phyloP scores from a whole-genome alignment of 2,329 filamentous ascomycete genomes.

The Colletotrichum phormii region DNA sequence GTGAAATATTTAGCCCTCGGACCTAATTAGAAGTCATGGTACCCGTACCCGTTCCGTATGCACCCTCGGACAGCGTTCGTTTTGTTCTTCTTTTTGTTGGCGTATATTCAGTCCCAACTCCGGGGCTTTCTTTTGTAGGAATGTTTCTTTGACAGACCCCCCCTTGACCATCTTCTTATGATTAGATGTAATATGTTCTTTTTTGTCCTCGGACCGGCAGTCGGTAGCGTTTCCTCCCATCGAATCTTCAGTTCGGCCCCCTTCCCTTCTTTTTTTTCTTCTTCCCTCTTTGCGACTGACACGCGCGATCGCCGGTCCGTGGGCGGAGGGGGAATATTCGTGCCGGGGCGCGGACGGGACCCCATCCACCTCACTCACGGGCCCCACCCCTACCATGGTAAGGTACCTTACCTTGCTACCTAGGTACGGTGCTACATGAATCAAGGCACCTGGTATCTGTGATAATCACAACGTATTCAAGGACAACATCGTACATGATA shows the following conservation, averaged over 20 bases:
- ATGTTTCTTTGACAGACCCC: not conserved
- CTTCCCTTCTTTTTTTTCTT: not conserved
- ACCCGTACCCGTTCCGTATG: not conserved
- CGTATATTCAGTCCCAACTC: not conserved
- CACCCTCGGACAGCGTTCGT: not conserved
- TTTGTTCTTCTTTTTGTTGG: not conserved
- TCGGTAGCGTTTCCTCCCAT: not conserved
- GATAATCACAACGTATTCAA: too few species aligned
- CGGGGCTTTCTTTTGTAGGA: not conserved
- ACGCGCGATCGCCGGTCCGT: constrained; percentile 28
- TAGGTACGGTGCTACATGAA: too few species aligned
- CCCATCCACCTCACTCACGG: not conserved
- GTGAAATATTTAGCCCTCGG: not conserved
- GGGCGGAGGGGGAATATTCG: not conserved
- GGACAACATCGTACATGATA: too few species aligned
- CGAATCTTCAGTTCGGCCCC: not conserved
- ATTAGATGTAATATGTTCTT: too few species aligned
- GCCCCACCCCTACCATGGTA: not conserved
- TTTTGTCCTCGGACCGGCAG: not conserved
- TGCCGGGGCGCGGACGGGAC: not conserved
- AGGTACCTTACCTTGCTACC: too few species aligned
- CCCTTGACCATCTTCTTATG: too few species aligned
- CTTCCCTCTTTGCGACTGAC: not conserved
- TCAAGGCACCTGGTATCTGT: too few species aligned
- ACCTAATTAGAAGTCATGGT: not conserved